Conservation (phyloP, 768 basidiomycete genomes). For the Trametopsis cervina region DNA sequence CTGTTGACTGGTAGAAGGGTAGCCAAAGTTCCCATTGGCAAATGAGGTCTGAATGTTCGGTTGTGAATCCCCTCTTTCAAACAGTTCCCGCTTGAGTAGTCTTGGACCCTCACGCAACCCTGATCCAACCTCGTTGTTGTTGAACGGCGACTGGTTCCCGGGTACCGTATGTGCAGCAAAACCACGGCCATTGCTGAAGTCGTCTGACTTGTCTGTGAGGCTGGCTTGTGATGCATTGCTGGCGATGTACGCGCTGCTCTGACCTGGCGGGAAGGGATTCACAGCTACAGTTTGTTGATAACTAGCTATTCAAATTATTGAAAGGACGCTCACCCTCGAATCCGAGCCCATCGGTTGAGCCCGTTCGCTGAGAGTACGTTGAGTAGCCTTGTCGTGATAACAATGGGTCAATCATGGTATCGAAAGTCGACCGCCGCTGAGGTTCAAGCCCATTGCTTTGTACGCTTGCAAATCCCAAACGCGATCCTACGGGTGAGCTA, state of each 20-base stretch:
- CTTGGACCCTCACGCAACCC: constrained; percentile 11
- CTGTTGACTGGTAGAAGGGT: constrained; percentile 13
- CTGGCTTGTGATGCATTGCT: neutral
- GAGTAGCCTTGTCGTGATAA: constrained; percentile 26
- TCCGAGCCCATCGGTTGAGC: constrained; percentile 33
- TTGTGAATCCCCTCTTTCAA: constrained; percentile 11
- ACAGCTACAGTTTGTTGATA: neutral
- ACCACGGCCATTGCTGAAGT: neutral
- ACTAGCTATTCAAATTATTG: no score
- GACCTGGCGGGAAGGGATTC: neutral
- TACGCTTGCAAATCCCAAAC: constrained; percentile 2
- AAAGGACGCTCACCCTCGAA: constrained; percentile 21
- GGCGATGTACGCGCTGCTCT: neutral
- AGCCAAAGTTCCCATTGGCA: constrained; percentile 16
- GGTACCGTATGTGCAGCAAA: neutral
- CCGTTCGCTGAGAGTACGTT: constrained; percentile 24
- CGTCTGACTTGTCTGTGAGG: neutral
- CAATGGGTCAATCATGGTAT: constrained; percentile 35
- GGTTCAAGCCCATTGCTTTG: constrained; percentile 1
- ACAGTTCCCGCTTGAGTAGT: constrained; percentile 16
- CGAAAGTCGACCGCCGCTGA: constrained; percentile 26
- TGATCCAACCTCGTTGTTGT: constrained; percentile 8
- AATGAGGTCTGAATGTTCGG: constrained; percentile 8
- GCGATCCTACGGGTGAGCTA: constrained; percentile 29
- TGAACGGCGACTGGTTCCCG: neutral